Base-by-base conservation (phyloP, 2,329 filamentous ascomycete species). In the Trichoderma gracile region DNA sequence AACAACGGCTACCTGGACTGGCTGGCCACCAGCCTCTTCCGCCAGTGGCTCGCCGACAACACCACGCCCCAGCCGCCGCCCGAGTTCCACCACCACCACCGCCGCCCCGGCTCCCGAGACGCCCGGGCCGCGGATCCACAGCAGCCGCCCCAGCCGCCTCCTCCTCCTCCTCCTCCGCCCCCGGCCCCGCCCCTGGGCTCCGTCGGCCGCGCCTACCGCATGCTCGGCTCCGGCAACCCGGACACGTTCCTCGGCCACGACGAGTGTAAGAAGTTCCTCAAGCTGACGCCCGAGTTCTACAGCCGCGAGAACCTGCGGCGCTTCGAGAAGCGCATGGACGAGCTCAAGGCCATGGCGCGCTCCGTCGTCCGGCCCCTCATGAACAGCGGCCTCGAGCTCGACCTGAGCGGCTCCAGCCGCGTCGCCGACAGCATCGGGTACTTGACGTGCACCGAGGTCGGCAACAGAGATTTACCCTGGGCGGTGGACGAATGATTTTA, bases 11-110 rank as follows among this genome's bases (percentile, higher is more conserved):
- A 93, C 75, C 81, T 97, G 23, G 92, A 96, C 77, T 97, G 93
- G 93, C 85, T 97, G 7, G 92, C 88, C 19, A 86, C 97, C 55
- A 91, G 87, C 47, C 81, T 97, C 14, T 98, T 97, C 78, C 86
- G 94, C 3, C 92, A 97, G 76, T 97, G 93, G 93, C 82, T 97
- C 7, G 92, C 92, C 4, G 93, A 97, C 71, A 94, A 93, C 75
- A 96, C 91, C 5, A 89, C 91, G 2, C 89, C 92, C 0, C 84
- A 89, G 3, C 86, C 78, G 14, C 64, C 76, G 61, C 69, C 75
- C 65, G 74, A 67, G 66, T 69, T 56, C 43, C 73, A 30, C 30
- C 30, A 30, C 43, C 73, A 30, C 30, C 30, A 30, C 30, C 30
- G 73, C 38, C 68, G 67, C 66, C 69, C 69, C 19, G 66, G 64